These are phyloP conservation scores for Teunomyces cretensis DNA, from an alignment of 805 yeast species.

Conservation along the genomic window DNA sequence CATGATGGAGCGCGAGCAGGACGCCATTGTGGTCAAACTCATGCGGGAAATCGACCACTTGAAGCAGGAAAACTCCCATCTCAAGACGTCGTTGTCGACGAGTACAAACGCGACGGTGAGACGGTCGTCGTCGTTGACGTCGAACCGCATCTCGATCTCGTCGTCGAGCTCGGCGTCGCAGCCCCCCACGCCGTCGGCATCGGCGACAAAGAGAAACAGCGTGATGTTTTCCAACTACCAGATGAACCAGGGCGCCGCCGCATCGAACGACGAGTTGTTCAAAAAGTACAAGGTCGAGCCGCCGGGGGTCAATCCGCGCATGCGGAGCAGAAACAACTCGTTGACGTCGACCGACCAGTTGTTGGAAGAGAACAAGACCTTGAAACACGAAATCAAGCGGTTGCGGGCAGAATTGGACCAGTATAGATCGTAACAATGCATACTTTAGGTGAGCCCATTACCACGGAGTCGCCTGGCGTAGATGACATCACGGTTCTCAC, in stretches of 20 bases:
- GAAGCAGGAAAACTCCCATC: slow-evolving; percentile 50
- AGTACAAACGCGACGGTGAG: slow-evolving; percentile 5
- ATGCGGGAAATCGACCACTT: slow-evolving; percentile 60
- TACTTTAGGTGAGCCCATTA: neutral
- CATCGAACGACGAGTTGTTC: slow-evolving; percentile 8
- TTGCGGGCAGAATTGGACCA: slow-evolving; percentile 10
- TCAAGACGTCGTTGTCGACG: slow-evolving; percentile 19
- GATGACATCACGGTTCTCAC: neutral
- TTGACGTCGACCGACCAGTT: slow-evolving; percentile 9
- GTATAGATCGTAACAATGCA: neutral
- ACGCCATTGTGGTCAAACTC: slow-evolving; percentile 65
- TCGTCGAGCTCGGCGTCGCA: slow-evolving; percentile 9
- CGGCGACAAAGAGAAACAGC: slow-evolving; percentile 12
- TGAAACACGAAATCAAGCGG: slow-evolving; percentile 12
- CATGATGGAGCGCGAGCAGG: slow-evolving; percentile 72
- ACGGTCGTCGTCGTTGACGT: slow-evolving; percentile 14
- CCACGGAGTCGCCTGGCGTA: neutral
- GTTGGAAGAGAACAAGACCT: slow-evolving; percentile 12
- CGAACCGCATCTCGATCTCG: slow-evolving; percentile 11
- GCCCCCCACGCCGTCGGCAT: slow-evolving; percentile 1
- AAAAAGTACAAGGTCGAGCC: slow-evolving; percentile 7
- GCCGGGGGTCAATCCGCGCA: slow-evolving; percentile 9
- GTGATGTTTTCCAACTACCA: slow-evolving; percentile 9
- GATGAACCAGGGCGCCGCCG: neutral
- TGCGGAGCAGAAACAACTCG: slow-evolving; percentile 10